Evolutionary conservation across 129 eudicot species (phyloP).

Genomic region (Helichrysum umbraculigerum): DNA sequence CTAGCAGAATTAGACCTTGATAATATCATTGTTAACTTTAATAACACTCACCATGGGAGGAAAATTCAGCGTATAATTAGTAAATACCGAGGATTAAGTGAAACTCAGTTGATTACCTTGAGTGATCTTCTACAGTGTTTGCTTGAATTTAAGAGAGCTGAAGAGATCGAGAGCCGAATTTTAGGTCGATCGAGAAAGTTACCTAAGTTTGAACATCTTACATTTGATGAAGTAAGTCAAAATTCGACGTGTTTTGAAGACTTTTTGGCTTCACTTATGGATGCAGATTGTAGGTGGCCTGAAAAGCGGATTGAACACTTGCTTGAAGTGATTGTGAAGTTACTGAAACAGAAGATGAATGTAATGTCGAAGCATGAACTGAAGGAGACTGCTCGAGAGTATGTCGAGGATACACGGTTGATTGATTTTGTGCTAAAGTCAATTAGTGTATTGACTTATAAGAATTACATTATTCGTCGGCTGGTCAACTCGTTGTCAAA

Average conservation of each 20-base stretch:
- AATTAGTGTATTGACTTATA: slow-evolving; percentile 52
- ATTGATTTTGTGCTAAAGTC: slow-evolving; percentile 78
- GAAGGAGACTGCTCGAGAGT: slow-evolving; percentile 49
- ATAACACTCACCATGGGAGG: slow-evolving; percentile 26
- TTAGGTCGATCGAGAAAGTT: slow-evolving; percentile 27
- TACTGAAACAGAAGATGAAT: slow-evolving; percentile 50
- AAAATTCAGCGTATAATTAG: slow-evolving; percentile 46
- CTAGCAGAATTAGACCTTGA: slow-evolving; percentile 55
- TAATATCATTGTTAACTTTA: slow-evolving; percentile 43
- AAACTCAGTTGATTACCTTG: slow-evolving; percentile 35
- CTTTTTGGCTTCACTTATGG: slow-evolving; percentile 39
- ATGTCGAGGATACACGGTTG: slow-evolving; percentile 74
- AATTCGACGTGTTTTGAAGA: slow-evolving; percentile 37
- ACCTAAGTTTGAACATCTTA: slow-evolving; percentile 19
- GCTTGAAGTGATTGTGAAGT: slow-evolving; percentile 44
- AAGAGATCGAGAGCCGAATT: slow-evolving; percentile 12
- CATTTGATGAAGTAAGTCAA: slow-evolving; percentile 23
- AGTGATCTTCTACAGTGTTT: slow-evolving; percentile 64
- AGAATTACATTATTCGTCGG: slow-evolving; percentile 47
- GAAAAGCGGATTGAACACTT: slow-evolving; percentile 49
- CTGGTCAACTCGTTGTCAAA: slow-evolving; percentile 42
- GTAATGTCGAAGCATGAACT: slow-evolving; percentile 63
- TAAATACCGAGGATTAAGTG: slow-evolving; percentile 47
- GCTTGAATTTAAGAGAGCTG: slow-evolving; percentile 39
- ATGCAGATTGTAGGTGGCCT: slow-evolving; percentile 71